These are phyloP conservation scores for Magnusiomyces tetraspermus DNA, from an alignment of 1,139 yeast genomes.

Conservation along the genomic window DNA sequence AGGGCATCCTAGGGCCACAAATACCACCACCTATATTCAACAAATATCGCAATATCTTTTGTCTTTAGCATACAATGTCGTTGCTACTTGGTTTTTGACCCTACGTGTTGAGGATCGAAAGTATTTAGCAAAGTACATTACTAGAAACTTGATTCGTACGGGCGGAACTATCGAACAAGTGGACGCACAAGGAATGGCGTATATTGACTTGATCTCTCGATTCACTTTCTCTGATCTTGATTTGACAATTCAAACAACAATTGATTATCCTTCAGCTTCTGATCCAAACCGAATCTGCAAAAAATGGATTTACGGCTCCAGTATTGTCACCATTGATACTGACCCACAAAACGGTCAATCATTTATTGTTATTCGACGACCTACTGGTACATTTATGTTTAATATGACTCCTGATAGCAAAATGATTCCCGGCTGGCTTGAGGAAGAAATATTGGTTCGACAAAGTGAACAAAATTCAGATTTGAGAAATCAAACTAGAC, in stretches of 20 bases:
- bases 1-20: constrained; percentile 15
- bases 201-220: constrained; percentile 56
- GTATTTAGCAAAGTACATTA: constrained; percentile 51
- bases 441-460: constrained; percentile 13
- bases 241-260: constrained; percentile 35
- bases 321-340: constrained; percentile 51
- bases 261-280: constrained; percentile 17
- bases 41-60: constrained; percentile 50
- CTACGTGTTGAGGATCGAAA: constrained; percentile 52
- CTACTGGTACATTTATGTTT: constrained; percentile 54
- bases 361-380: constrained; percentile 47
- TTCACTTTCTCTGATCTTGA: constrained; percentile 62
- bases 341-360: constrained; percentile 46
- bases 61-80: constrained; percentile 57
- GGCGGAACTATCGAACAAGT: constrained; percentile 34
- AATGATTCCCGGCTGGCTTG: constrained; percentile 33
- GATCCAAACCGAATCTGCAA: constrained; percentile 23
- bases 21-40: constrained; percentile 12
- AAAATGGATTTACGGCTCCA: constrained; percentile 56
- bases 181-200: constrained; percentile 51
- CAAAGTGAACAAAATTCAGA: background rate
- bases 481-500: background rate
- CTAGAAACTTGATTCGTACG: constrained; percentile 46
- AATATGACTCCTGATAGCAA: constrained; percentile 39
- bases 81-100: constrained; percentile 65